A percentile compares a stretch with the other conserved stretches of the same genome.
These are phyloP conservation scores for Aegilops tauschii DNA, from an alignment of 176 grass and related monocot species.

Conservation along the genomic window DNA sequence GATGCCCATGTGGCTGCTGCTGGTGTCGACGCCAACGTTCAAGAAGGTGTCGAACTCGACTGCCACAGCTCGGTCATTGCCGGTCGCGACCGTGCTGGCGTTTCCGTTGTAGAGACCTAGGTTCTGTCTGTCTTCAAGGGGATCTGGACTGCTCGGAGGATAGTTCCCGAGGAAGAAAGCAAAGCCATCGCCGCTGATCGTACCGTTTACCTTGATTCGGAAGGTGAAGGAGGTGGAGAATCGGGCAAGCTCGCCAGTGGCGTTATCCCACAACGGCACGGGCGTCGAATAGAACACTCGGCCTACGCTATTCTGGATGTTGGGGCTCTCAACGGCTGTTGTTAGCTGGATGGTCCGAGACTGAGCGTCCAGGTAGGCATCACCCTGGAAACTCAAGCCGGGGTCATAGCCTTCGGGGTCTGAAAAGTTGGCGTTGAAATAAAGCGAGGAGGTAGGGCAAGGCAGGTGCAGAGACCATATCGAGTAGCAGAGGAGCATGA, in stretches of 20 bases:
- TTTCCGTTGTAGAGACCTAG: conserved; percentile 12
- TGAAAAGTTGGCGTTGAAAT: neutral
- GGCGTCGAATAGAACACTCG: too few relatives aligned
- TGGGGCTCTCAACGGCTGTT: too few relatives aligned
- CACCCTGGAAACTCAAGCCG: neutral
- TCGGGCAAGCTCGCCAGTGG: conserved; percentile 17
- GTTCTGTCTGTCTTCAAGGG: neutral
- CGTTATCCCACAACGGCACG: conserved; percentile 26
- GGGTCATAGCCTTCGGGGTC: neutral
- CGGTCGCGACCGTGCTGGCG: neutral
- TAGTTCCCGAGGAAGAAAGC: conserved; percentile 48
- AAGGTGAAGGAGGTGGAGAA: conserved; percentile 44
- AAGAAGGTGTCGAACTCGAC: neutral
- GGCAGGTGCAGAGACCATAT: too few relatives aligned
- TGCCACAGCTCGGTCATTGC: neutral
- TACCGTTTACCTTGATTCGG: neutral
- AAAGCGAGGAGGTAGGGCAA: neutral
- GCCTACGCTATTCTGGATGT: neutral
- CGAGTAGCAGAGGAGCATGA: too few relatives aligned
- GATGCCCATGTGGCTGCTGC: neutral
- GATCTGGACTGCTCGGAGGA: neutral
- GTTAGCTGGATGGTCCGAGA: neutral
- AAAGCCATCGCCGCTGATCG: conserved; percentile 24
- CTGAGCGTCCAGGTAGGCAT: neutral
- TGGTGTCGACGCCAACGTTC: neutral